Evolutionary conservation across 306 rosid genomes (phyloP).

Genomic region (Acacia confusa): DNA sequence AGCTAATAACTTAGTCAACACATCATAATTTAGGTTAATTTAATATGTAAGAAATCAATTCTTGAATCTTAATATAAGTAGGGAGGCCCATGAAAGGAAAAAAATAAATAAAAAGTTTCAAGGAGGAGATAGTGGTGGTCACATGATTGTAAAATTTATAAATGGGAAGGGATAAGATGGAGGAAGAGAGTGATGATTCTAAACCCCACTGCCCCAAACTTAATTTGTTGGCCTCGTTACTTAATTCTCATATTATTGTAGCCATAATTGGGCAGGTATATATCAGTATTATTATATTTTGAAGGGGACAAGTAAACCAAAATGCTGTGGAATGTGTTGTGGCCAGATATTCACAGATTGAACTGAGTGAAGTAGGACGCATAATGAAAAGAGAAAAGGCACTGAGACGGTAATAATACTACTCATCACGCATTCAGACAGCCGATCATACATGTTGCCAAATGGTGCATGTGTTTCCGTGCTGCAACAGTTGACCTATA

Average conservation of each 20-base stretch:
- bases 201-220: conserved; percentile 40
- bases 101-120: neutral
- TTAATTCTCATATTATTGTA: conserved; percentile 44
- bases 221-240: conserved; percentile 40
- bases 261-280: conserved; percentile 42
- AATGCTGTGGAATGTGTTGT: conserved; percentile 25
- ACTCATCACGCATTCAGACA: conserved; percentile 33
- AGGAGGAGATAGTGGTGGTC: conserved; percentile 6
- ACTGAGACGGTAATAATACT: conserved; percentile 18
- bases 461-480: conserved; percentile 40
- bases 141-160: conserved; percentile 23
- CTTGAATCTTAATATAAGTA: neutral
- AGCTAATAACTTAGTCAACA: neutral
- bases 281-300: neutral
- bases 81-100: neutral
- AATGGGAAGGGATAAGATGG: conserved; percentile 24
- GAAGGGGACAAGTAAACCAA: conserved; percentile 52
- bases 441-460: conserved; percentile 18
- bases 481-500: conserved; percentile 38
- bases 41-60: neutral
- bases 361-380: conserved; percentile 11
- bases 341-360: neutral
- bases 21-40: neutral
- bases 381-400: conserved; percentile 6
- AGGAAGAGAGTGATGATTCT: conserved; percentile 43